Conservation (phyloP, 768 basidiomycete genomes). For the Saitozyma podzolica region DNA sequence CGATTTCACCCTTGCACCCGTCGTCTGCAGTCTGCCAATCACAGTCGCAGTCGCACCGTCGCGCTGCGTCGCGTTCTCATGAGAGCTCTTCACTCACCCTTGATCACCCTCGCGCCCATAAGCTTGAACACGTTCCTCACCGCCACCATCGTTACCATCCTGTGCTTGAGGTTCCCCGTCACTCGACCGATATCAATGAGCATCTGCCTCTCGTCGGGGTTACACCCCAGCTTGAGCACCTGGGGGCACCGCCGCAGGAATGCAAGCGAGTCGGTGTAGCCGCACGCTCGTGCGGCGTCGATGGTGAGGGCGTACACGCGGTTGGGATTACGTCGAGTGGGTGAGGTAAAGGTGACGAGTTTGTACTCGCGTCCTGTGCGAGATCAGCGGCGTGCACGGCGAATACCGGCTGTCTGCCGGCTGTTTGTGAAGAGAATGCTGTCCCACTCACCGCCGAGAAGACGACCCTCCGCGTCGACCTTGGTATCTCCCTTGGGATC, state of each 20-base stretch:
- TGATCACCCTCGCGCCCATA: slow-evolving; percentile 86
- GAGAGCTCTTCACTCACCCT: slow-evolving; percentile 60
- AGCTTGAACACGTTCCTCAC: slow-evolving; percentile 91
- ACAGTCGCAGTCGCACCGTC: neutral
- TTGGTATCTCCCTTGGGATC: slow-evolving; percentile 88
- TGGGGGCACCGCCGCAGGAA: slow-evolving; percentile 91
- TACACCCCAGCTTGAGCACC: slow-evolving; percentile 86
- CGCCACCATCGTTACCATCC: slow-evolving; percentile 90
- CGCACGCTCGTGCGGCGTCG: slow-evolving; percentile 92
- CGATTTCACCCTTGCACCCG: neutral
- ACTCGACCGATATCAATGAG: slow-evolving; percentile 86
- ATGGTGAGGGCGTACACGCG: slow-evolving; percentile 93
- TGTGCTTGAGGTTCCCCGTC: slow-evolving; percentile 79
- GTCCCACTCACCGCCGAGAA: slow-evolving; percentile 71
- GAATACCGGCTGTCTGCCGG: neutral
- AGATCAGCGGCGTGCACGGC: slow-evolving; percentile 7
- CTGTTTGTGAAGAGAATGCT: neutral
- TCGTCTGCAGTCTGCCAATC: neutral
- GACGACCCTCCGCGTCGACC: slow-evolving; percentile 77
- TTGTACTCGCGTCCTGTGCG: slow-evolving; percentile 78
- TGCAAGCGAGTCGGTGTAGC: slow-evolving; percentile 95
- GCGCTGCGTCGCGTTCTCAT: no score
- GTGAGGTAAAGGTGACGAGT: slow-evolving; percentile 81
- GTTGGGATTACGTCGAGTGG: slow-evolving; percentile 72
- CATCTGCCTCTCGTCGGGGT: slow-evolving; percentile 85